phyloP scores from a whole-genome alignment of 1,139 yeast genomes.

The Protomyces inouyei region DNA sequence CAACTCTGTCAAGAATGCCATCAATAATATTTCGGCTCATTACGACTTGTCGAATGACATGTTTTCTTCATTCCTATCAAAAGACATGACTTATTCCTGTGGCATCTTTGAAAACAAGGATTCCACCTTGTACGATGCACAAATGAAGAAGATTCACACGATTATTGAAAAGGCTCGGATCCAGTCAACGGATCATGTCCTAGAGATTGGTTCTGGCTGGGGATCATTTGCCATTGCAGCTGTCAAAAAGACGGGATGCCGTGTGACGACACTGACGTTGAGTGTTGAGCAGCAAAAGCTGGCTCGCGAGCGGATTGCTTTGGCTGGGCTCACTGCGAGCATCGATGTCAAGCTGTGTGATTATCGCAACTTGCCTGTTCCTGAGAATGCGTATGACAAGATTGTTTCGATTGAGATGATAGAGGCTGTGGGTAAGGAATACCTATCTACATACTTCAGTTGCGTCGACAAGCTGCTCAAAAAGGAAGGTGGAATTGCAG shows the following conservation, averaged over 20 bases:
- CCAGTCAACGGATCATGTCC: conserved; percentile 20
- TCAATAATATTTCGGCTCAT: conserved; percentile 27
- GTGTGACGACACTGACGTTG: conserved; percentile 20
- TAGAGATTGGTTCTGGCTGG: conserved; percentile 26
- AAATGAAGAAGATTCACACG: conserved; percentile 13
- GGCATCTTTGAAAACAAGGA: conserved; percentile 15
- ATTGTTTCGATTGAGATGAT: conserved; percentile 26
- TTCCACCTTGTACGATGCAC: conserved; percentile 21
- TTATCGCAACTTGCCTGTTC: conserved; percentile 19
- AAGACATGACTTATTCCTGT: conserved; percentile 26
- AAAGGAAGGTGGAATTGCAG: conserved; percentile 48
- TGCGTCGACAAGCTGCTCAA: conserved; percentile 21
- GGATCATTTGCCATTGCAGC: conserved; percentile 27
- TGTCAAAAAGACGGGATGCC: conserved; percentile 14
- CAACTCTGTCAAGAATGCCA: conserved; percentile 25
- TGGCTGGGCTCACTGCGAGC: conserved; percentile 10
- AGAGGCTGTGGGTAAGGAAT: conserved; percentile 24
- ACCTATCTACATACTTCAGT: conserved; percentile 19
- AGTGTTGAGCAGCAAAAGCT: conserved; percentile 21
- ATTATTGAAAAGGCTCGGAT: conserved; percentile 19
- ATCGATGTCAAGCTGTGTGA: conserved; percentile 23
- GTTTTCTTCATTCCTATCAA: conserved; percentile 23
- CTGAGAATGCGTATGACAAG: conserved; percentile 15
- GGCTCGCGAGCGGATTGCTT: conserved; percentile 17
- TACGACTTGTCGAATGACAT: conserved; percentile 23